phyloP scores from a whole-genome alignment of 805 yeast species.

The Starmerella tilneyi region DNA sequence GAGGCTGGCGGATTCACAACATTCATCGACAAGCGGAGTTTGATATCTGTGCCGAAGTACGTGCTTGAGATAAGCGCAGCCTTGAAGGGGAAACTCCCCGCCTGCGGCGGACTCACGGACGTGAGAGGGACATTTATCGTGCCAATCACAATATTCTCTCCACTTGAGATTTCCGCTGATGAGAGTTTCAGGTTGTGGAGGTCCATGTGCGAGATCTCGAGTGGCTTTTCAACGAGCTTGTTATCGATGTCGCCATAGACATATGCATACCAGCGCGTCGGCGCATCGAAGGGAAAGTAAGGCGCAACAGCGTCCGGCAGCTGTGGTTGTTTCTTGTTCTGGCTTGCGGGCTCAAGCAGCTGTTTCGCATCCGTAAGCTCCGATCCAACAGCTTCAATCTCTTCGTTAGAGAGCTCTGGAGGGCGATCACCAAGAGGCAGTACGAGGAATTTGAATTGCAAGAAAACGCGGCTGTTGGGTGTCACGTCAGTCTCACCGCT shows the following conservation, averaged over 20 bases:
- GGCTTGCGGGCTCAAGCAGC: constrained; percentile 30
- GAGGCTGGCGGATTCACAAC: constrained; percentile 33
- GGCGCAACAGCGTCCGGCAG: constrained; percentile 64
- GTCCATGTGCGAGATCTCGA: constrained; percentile 42
- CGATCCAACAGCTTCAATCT: constrained; percentile 28
- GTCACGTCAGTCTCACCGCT: constrained; percentile 74
- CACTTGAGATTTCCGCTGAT: constrained; percentile 39
- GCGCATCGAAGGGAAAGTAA: constrained; percentile 52
- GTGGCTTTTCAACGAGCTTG: constrained; percentile 43
- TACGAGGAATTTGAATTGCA: constrained; percentile 63
- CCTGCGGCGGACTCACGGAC: constrained; percentile 65
- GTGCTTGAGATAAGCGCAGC: constrained; percentile 59
- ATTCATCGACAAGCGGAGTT: constrained; percentile 57
- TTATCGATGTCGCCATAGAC: constrained; percentile 66
- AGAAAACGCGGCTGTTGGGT: constrained; percentile 62
- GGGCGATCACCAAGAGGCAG: constrained; percentile 49
- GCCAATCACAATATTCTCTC: constrained; percentile 42
- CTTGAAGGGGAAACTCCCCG: constrained; percentile 59
- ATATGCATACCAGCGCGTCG: constrained; percentile 54
- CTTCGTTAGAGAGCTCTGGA: constrained; percentile 19
- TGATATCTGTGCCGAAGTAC: constrained; percentile 74
- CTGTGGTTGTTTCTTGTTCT: constrained; percentile 57
- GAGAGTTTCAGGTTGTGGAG: constrained; percentile 45
- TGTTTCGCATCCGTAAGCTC: constrained; percentile 23
- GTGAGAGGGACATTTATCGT: constrained; percentile 67